Evolutionary conservation across 805 yeast genomes (phyloP).

Genomic region (Tetrapisispora pingtungensis): DNA sequence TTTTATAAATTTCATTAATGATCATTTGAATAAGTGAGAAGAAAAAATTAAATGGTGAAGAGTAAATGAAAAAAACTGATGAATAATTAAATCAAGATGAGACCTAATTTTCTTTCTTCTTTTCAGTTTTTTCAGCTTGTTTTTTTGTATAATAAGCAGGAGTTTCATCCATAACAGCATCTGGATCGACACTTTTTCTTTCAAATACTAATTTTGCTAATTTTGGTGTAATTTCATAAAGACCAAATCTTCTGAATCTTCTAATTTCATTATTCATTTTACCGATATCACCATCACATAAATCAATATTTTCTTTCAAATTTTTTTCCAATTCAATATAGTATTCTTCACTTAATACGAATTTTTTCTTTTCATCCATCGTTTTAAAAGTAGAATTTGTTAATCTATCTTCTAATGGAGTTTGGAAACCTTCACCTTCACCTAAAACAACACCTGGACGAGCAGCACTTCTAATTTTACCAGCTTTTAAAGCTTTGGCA

Average conservation of each 20-base stretch:
- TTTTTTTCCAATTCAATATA: conserved; percentile 39
- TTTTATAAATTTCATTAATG: too few relatives aligned
- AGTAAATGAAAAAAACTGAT: too few relatives aligned
- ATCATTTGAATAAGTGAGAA: too few relatives aligned
- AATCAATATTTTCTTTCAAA: conserved; percentile 34
- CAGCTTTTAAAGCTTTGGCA: conserved; percentile 64
- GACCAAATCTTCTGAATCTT: conserved; percentile 59
- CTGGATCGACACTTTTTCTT: conserved; percentile 19
- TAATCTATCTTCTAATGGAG: conserved; percentile 38
- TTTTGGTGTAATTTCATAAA: conserved; percentile 39
- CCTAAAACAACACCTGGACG: conserved; percentile 52
- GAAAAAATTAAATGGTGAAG: too few relatives aligned
- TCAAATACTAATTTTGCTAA: conserved; percentile 17
- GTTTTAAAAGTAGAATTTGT: conserved; percentile 31
- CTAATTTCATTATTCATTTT: conserved; percentile 36
- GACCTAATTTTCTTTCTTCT: conserved; percentile 2
- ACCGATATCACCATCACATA: conserved; percentile 31
- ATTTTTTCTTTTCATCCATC: conserved; percentile 35
- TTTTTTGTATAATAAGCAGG: conserved; percentile 6
- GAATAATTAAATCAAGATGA: too few relatives aligned
- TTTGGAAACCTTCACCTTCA: conserved; percentile 77
- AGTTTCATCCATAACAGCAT: not conserved
- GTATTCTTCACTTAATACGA: conserved; percentile 47
- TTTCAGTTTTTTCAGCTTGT: conserved; percentile 9
- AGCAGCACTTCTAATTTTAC: conserved; percentile 50